Conservation (phyloP, 257 asterid species). For the Solanum rostratum region DNA sequence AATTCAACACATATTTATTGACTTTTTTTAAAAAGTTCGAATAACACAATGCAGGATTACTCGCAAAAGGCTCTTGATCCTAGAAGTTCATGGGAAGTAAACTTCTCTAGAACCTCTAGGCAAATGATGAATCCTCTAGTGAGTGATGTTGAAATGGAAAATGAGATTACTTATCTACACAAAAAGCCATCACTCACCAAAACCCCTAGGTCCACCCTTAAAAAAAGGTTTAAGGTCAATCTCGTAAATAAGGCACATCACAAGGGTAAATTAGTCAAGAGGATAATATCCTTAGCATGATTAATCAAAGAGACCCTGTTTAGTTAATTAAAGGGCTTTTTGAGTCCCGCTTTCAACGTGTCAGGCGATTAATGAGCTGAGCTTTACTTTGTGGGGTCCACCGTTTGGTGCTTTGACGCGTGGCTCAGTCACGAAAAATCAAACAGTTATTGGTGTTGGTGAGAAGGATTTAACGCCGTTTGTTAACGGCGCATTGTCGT, state of each 20-base stretch:
- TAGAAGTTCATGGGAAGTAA: neutral
- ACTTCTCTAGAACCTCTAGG: neutral
- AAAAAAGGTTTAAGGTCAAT: neutral
- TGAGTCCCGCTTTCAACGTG: slow-evolving; percentile 13
- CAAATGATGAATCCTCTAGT: neutral
- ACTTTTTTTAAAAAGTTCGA: no score
- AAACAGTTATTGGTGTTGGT: neutral
- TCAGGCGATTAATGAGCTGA: slow-evolving; percentile 2
- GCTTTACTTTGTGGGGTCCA: slow-evolving; percentile 1
- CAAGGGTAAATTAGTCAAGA: slow-evolving; percentile 9
- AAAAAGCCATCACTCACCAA: neutral
- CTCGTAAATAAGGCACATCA: neutral
- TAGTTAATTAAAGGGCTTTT: neutral
- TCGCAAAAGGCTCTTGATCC: no score
- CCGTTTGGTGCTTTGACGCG: slow-evolving; percentile 4
- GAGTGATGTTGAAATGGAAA: slow-evolving; percentile 2
- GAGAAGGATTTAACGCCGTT: neutral
- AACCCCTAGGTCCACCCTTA: neutral
- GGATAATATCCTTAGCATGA: neutral
- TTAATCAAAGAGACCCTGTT: neutral
- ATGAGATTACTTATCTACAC: slow-evolving; percentile 16
- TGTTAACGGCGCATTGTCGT: slow-evolving; percentile 12
- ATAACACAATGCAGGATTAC: no score
- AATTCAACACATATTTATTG: no score
- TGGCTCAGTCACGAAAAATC: neutral